Base-by-base conservation (phyloP, 371 early-diverging fungal genomes). In the Rhizopus arrhizus region DNA sequence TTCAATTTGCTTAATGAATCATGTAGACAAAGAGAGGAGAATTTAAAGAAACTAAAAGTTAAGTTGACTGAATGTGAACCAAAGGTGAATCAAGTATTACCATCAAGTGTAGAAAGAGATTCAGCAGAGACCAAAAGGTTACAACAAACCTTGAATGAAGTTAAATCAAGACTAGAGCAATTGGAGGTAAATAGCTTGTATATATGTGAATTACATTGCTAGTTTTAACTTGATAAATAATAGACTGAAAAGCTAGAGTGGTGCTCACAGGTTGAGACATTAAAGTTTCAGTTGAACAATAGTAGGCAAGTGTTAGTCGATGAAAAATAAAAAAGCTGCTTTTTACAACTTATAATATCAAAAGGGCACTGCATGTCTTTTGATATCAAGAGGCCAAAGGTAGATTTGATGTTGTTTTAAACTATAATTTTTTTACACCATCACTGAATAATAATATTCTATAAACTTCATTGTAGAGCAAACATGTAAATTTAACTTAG, bases 401-500 rank as follows among this genome's bases (percentile, higher is more conserved):
- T 68, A 8, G 55, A 8, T 3, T 72, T 61, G 16, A 69, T 63
- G n/a, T 59, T 40, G 8, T 57, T 46, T 15, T 61, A 58, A 49
- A 64, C 47, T 4, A 74, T 72, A 22, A 68, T 65, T 5, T 59
- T 62, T 0, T 75, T 74, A 22, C 22, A 31, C 65, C 69, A 31
- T 80, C 73, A 5, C 53, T 64, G 5, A 76, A 63, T 0, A 80
- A 56, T 7, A 71, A 46, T 0, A 75, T 76, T 16, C 68, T 65
- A 58, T 22, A 80, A 80, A 2, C 80, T 77, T 59, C 76, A 80
- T 56, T 77, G 76, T 31, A 74, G 28, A 6, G 75, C 71, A 76
- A 43, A 16, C 70, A 70, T 22, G 80, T 76, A 48, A 66, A 62
- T 51, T 74, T 80, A 28, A 80, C 73, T 46, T 77, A 76, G 40